Base-by-base conservation (phyloP, 2,329 filamentous ascomycete genomes). In the Paecilomyces variotii region DNA sequence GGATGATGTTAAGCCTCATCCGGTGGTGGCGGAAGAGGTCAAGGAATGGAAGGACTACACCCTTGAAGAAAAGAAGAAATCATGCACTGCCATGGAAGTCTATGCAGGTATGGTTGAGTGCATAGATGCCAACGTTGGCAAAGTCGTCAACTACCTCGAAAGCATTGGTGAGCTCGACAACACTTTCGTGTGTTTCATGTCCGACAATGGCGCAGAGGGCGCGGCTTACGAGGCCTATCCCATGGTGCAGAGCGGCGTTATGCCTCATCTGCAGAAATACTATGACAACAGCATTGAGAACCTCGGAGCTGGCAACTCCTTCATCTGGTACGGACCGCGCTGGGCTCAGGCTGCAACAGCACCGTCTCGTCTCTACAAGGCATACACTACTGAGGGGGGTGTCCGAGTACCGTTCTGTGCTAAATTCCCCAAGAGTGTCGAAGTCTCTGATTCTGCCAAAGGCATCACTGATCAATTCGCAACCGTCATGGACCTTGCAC, bases 71-170 rank as follows among this genome's bases (percentile, higher is more conserved):
- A 71, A 76, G 63, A 70, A 71, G 51, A 69, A 73, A 24, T 78
- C 76, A 0, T 67, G 69, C 69, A 63, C 78, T 73, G 79, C 81
- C 0, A 86, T 86, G 84, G 84, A 86, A 64, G 79, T 82, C 2
- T 87, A 82, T 59, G 84, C 85, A 0, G 85, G 76, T 11, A 87
- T 87, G 82, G 84, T 87, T 2, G 83, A 87, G 58, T 76, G 76
- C 56, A 86, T 87, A 56, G 85, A 87, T 63, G 68, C 68, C 59
- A 84, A 85, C 59, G 79, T 87, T 19, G 84, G 84, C 39, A 82
- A 81, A 58, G 80, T 87, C 2, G 72, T 85, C 25, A 73, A 82
- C 35, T 82, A 85, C 63, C 77, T 87, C 2, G 74, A 81, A 58
- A 67, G 77, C 51, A 81, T 79, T 1, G 82, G 79, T 58, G 84